A percentile compares a stretch with the other conserved stretches of the same genome.
Conservation (phyloP, 2,329 filamentous ascomycete species). For the Coniochaeta sp. region DNA sequence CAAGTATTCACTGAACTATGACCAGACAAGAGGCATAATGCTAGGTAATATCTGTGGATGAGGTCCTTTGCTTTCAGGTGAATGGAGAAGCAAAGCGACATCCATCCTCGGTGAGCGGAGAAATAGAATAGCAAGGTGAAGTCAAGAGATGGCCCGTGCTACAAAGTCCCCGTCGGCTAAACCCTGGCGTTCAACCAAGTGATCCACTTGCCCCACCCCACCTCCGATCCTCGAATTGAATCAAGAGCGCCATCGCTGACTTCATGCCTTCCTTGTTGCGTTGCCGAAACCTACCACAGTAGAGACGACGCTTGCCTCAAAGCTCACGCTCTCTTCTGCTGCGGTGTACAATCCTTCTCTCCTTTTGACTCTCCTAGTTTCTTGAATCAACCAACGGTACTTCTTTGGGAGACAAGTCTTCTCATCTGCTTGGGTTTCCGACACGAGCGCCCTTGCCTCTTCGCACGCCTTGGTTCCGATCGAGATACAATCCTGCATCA, state of each 20-base stretch:
- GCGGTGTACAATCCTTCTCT: not conserved
- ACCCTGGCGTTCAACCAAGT: not conserved
- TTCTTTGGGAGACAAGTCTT: not conserved
- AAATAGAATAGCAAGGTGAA: no score
- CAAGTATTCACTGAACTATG: no score
- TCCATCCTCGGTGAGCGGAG: no score
- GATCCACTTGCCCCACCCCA: conserved; percentile 2
- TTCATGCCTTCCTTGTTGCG: not conserved
- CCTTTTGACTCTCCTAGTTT: not conserved
- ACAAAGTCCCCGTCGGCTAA: not conserved
- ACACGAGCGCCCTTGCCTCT: not conserved
- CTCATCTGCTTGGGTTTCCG: not conserved
- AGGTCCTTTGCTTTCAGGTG: no score
- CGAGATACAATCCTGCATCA: conserved; percentile 3
- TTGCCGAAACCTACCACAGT: not conserved
- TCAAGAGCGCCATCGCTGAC: conserved; percentile 2
- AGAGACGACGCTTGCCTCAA: not conserved
- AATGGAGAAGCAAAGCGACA: no score
- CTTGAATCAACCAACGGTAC: not conserved
- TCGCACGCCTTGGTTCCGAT: not conserved
- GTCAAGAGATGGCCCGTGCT: not conserved
- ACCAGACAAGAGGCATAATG: no score
- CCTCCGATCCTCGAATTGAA: conserved; percentile 1
- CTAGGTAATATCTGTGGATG: no score
- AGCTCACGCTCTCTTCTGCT: not conserved